phyloP scores from a whole-genome alignment of 2,329 filamentous ascomycete species.

The Monosporascus sp. region DNA sequence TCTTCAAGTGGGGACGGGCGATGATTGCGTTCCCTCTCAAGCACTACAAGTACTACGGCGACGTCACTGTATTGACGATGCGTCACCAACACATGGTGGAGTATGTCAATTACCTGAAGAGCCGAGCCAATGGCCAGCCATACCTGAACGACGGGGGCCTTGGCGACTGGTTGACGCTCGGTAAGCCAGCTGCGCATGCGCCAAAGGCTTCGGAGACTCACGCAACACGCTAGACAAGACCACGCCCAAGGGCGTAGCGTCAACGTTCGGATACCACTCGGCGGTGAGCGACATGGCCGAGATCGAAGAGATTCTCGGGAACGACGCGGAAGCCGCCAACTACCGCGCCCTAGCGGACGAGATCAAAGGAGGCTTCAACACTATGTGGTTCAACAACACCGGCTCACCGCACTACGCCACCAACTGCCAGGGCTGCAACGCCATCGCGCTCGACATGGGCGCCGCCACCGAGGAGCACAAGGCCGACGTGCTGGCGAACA shows the following conservation, averaged over 20 bases:
- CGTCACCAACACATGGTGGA: conserved; percentile 5
- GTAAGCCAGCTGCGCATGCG: background rate
- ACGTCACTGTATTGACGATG: background rate
- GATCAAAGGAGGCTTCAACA: conserved; percentile 1
- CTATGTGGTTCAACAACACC: conserved; percentile 4
- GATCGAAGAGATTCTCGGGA: conserved; percentile 5
- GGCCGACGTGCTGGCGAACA: background rate
- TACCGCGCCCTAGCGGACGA: conserved; percentile 1
- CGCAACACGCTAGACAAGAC: background rate
- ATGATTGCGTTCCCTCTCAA: conserved; percentile 5
- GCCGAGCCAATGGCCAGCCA: background rate
- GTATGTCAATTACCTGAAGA: conserved; percentile 7
- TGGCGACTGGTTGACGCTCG: conserved; percentile 5
- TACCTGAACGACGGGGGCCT: conserved; percentile 9
- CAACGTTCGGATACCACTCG: conserved; percentile 6
- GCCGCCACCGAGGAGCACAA: background rate
- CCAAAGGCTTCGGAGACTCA: background rate
- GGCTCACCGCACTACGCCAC: conserved; percentile 1
- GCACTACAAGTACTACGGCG: conserved; percentile 8
- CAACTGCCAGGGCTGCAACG: conserved; percentile 5
- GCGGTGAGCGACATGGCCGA: conserved; percentile 5
- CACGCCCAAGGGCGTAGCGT: conserved; percentile 3
- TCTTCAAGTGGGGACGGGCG: conserved; percentile 6
- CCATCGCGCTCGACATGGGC: conserved; percentile 4
- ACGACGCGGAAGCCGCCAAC: background rate